Evolutionary conservation across 345 rosid genomes (phyloP), one percentile per base, ranked within the genome.

Genomic region (Brassica nigra): DNA sequence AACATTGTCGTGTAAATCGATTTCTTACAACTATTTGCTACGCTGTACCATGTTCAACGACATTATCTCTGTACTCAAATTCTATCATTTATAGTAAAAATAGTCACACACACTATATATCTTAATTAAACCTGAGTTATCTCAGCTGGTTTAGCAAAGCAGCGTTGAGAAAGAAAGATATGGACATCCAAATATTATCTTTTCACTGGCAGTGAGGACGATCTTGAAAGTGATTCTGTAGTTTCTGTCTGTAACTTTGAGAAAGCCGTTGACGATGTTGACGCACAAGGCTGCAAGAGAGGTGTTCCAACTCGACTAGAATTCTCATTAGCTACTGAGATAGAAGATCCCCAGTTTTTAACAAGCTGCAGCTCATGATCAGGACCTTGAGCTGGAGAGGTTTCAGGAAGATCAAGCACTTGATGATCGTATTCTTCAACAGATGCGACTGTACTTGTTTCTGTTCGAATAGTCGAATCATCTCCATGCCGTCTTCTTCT

Each of bases 381-480:
- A 0, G 66, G 66, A 77, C 30, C 71, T 59, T 73, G 54, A 68
- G 62, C 70, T 12, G n/a, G 47, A 39, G 75, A 69, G 37, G 61
- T 42, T 31, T 86, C 88, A 30, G 88, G 82, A 72, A 83, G 75
- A 64, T 91, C 97, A 44, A 91, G 78, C 74, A 82, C 66, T 42
- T 79, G 90, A 72, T 84, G 87, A 75, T 94, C 93, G 18, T 87
- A 84, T 71, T 94, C 98, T 68, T 92, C 97, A 1, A 86, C 82
- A 4, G 97, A 91, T 84, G 88, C 84, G 18, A 95, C 77, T 5
- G 97, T 91, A 85, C 97, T 90, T 23, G 97, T 86, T 65, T 92
- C 99, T 4, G 97, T 92, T 66, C 80, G 91, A 52, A 92, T 72
- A 31, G 95, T 91, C 58, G 96, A 85, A 82, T 88, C 88, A 73